Evolutionary conservation across 192 early-diverging fungal species (phyloP).

Genomic region (Entomortierella chlamydospora): DNA sequence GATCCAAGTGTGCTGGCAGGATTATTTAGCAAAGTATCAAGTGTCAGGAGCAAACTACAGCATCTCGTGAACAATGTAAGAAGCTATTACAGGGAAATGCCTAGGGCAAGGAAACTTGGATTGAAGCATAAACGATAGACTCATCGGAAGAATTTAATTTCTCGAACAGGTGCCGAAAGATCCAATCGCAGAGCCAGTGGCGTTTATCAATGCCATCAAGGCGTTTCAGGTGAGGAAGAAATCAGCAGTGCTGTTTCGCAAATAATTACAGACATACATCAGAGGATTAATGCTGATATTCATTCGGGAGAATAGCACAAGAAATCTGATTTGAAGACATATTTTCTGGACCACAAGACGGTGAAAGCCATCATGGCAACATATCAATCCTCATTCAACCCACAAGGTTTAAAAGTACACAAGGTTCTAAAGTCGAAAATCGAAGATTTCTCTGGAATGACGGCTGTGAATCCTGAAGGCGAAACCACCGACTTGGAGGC

Average conservation of each 20-base stretch:
- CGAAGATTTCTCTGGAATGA: constrained; percentile 64
- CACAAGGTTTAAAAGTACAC: constrained; percentile 58
- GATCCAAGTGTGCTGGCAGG: constrained; percentile 63
- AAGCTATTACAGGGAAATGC: not conserved
- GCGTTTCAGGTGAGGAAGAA: constrained; percentile 51
- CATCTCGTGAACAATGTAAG: constrained; percentile 59
- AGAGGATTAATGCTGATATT: too few species aligned
- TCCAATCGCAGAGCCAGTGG: constrained; percentile 59
- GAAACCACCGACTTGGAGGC: constrained; percentile 60
- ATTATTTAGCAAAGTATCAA: constrained; percentile 60
- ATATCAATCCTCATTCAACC: constrained; percentile 48
- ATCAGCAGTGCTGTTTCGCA: not conserved
- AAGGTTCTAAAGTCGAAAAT: constrained; percentile 66
- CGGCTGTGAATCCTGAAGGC: constrained; percentile 19
- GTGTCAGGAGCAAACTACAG: constrained; percentile 59
- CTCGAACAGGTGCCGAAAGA: constrained; percentile 59
- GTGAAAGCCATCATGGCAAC: constrained; percentile 48
- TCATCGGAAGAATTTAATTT: not conserved
- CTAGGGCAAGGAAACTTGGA: not conserved
- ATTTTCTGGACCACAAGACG: constrained; percentile 34
- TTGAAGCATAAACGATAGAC: not conserved
- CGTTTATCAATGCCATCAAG: constrained; percentile 54
- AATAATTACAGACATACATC: too few species aligned
- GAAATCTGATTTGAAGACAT: constrained; percentile 41
- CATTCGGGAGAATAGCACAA: constrained; percentile 6